phyloP scores from a whole-genome alignment of 2,329 filamentous ascomycete species.

The Sporothrix humicola region DNA sequence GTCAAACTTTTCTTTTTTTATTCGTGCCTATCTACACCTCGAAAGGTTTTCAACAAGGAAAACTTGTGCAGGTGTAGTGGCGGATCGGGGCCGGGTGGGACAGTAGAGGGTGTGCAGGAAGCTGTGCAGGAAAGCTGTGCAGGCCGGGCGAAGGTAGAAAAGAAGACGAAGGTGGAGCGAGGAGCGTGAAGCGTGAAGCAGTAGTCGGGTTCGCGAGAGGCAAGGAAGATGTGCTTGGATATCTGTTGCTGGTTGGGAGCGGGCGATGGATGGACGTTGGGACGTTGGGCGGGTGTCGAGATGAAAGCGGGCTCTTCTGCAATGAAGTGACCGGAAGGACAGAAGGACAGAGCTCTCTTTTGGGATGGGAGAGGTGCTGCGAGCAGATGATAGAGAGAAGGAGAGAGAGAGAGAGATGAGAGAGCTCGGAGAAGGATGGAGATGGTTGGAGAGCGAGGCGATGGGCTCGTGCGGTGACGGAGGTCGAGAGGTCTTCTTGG shows the following conservation, averaged over 20 bases:
- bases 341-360: conserved; percentile 2
- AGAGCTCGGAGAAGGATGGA: conserved; percentile 16
- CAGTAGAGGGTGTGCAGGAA: conserved; percentile 26
- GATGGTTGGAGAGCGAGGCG: conserved; percentile 19
- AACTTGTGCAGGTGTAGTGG: conserved; percentile 80
- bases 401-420: not conserved
- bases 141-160: conserved; percentile 35
- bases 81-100: conserved; percentile 47
- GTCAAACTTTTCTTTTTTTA: conserved; percentile 41
- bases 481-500: conserved; percentile 16
- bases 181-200: conserved; percentile 25
- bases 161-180: not conserved
- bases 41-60: conserved; percentile 84
- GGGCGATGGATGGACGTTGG: conserved; percentile 29
- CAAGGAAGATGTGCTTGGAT: conserved; percentile 13
- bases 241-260: conserved; percentile 21
- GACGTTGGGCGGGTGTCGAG: conserved; percentile 6
- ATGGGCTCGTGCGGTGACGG: conserved; percentile 24
- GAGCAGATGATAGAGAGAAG: conserved; percentile 21
- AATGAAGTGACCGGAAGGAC: conserved; percentile 30
- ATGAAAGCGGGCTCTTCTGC: conserved; percentile 27
- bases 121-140: conserved; percentile 40
- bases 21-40: conserved; percentile 75
- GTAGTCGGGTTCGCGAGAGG: conserved; percentile 27
- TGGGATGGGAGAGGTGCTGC: conserved; percentile 11